Conservation (phyloP, 495 filamentous ascomycete species). For the Elaphomyces granulatus region DNA sequence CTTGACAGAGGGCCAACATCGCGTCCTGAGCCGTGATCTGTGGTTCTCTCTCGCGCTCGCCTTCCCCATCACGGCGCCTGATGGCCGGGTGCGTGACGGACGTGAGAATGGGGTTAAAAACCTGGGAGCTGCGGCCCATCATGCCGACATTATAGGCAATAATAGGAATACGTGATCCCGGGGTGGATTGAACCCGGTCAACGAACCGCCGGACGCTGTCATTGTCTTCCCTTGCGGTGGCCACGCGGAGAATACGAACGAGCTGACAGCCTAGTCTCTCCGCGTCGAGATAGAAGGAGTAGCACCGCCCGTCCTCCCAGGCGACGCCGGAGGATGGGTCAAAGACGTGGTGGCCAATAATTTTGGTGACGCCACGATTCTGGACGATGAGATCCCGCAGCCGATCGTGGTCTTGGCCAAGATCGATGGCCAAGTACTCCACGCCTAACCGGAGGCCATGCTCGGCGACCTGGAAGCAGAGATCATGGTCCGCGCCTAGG, state of each 20-base stretch:
- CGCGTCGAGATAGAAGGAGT: slow-evolving; percentile 42
- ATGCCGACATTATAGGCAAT: slow-evolving; percentile 63
- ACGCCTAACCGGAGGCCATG: slow-evolving; percentile 58
- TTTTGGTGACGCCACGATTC: slow-evolving; percentile 50
- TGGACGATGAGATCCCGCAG: slow-evolving; percentile 32
- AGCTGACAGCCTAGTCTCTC: slow-evolving; percentile 53
- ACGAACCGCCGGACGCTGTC: slow-evolving; percentile 41
- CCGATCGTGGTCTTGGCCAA: slow-evolving; percentile 32
- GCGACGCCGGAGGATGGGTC: slow-evolving; percentile 33
- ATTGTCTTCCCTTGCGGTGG: slow-evolving; percentile 43
- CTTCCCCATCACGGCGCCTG: slow-evolving; percentile 13
- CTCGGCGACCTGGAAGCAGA: slow-evolving; percentile 37
- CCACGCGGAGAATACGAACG: slow-evolving; percentile 51
- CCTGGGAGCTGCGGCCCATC: slow-evolving; percentile 49
- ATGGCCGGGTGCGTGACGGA: slow-evolving; percentile 55
- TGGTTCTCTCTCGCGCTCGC: slow-evolving; percentile 20
- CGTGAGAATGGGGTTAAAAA: slow-evolving; percentile 53
- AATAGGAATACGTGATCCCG: slow-evolving; percentile 34
- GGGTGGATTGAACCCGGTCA: slow-evolving; percentile 27
- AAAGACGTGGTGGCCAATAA: slow-evolving; percentile 54
- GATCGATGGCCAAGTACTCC: slow-evolving; percentile 57
- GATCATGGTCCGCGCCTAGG: slow-evolving; percentile 14
- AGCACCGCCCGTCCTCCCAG: slow-evolving; percentile 48
- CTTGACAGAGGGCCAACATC: slow-evolving; percentile 38
- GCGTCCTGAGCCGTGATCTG: slow-evolving; percentile 43